Conservation (phyloP, 768 basidiomycete genomes). For the Dentipellis sp. region DNA sequence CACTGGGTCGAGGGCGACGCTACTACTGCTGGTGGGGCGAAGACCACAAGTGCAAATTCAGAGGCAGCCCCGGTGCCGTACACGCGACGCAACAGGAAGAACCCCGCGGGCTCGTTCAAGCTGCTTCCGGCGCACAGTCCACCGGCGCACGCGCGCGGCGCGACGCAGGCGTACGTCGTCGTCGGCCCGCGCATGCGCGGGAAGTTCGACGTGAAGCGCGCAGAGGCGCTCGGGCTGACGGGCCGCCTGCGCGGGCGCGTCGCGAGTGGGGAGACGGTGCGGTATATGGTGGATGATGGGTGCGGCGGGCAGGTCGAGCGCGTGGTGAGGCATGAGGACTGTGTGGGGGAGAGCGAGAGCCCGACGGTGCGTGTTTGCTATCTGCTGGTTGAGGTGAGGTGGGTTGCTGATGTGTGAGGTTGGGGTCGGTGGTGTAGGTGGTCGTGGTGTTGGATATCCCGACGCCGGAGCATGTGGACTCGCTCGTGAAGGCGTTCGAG, state of each 20-base stretch:
- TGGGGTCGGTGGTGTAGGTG: slow-evolving; percentile 28
- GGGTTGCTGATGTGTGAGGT: slow-evolving; percentile 1
- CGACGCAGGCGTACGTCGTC: slow-evolving; percentile 27
- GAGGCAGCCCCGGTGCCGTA: too few relatives aligned
- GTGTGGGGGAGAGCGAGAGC: slow-evolving; percentile 41
- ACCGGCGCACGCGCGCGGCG: too few relatives aligned
- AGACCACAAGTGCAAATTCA: background rate
- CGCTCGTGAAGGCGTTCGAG: slow-evolving; percentile 39
- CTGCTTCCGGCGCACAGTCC: slow-evolving; percentile 3
- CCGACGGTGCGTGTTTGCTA: slow-evolving; percentile 30
- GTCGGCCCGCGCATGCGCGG: slow-evolving; percentile 38
- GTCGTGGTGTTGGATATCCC: slow-evolving; percentile 70
- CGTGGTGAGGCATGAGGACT: slow-evolving; percentile 51
- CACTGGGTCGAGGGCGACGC: slow-evolving; percentile 6
- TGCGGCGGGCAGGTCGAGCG: slow-evolving; percentile 34
- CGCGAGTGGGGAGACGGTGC: slow-evolving; percentile 56
- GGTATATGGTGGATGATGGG: slow-evolving; percentile 39
- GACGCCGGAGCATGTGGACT: slow-evolving; percentile 42
- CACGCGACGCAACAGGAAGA: background rate
- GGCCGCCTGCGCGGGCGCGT: slow-evolving; percentile 53
- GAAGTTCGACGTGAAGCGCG: slow-evolving; percentile 66
- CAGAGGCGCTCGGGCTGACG: slow-evolving; percentile 54
- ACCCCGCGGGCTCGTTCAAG: slow-evolving; percentile 3
- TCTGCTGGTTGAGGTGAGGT: too few relatives aligned
- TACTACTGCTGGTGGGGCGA: background rate